These are phyloP conservation scores for Alnus rubra DNA, from an alignment of 306 rosid genomes.

Conservation along the genomic window DNA sequence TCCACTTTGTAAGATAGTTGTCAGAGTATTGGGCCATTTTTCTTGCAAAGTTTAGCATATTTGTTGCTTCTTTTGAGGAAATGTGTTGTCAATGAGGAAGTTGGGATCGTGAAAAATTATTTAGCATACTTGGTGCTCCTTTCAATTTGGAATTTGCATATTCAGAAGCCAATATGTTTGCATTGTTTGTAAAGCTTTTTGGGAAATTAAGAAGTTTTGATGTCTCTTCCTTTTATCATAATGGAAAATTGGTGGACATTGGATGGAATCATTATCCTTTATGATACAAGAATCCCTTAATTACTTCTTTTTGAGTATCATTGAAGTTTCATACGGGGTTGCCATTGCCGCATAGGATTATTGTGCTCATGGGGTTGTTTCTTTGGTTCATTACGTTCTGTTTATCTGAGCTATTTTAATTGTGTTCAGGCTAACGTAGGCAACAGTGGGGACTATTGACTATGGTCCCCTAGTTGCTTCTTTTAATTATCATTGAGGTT, in stretches of 20 bases:
- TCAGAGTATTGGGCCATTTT: neutral
- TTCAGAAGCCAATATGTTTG: neutral
- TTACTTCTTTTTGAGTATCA: neutral
- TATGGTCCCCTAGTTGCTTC: too few relatives aligned
- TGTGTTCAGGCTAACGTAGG: conserved; percentile 75
- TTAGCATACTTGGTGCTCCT: neutral
- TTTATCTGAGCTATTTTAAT: conserved; percentile 38
- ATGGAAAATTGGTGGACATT: too few relatives aligned
- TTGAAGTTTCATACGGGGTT: too few relatives aligned
- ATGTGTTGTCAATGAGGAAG: neutral
- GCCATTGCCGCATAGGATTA: too few relatives aligned
- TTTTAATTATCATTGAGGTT: too few relatives aligned
- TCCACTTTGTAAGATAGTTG: neutral
- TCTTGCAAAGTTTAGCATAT: neutral
- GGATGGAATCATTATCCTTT: too few relatives aligned
- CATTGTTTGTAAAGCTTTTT: neutral
- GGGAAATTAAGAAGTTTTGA: neutral
- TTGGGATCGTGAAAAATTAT: neutral
- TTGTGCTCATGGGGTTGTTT: too few relatives aligned
- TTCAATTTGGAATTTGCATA: neutral
- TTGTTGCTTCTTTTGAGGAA: neutral
- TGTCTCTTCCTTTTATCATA: neutral
- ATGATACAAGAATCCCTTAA: too few relatives aligned
- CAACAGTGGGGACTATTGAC: too few relatives aligned
- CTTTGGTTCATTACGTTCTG: conserved; percentile 10